Base-by-base conservation (phyloP, 2,329 filamentous ascomycete species). In the Nemania sp. region DNA sequence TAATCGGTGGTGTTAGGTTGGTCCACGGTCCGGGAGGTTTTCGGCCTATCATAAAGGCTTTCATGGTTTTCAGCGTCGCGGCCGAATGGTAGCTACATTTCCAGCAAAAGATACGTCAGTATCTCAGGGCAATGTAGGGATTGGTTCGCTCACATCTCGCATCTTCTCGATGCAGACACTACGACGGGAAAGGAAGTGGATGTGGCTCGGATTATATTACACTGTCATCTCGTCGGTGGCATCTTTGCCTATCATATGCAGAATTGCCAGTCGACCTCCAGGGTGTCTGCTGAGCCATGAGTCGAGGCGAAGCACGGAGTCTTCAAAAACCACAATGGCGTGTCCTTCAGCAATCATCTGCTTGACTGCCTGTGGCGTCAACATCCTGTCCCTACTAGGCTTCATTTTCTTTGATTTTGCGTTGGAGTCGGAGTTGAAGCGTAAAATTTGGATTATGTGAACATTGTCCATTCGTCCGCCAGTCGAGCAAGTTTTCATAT, bases 201-300 rank as follows among this genome's bases (percentile, higher is more conserved):
- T n/a, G 15, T n/a, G 5, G 20, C 29, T 24, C 52, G 62, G 54
- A 41, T 47, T n/a, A 45, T 77, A 70, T 81, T 84, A 88, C 86
- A 83, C 84, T 70, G 85, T 85, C 73, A 88, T 88, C 74, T 89
- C 86, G 73, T 88, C 85, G 22, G 86, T 87, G 26, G 87, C 86
- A 78, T 89, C 87, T 76, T 82, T 82, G 63, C 87, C 87, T 3
- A 88, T 84, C 86, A 88, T 89, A 79, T 90, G 88, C 70, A 86
- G 75, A 68, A 90, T 88, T 22, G 87, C 86, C 27, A 90, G 79
- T 15, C 81, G 79, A 35, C 88, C 88, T 22, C 88, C 88, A 0
- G 88, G 88, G 73, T 90, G 88, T 64, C 79, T 83, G 62, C 84
- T 76, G 71, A 89, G 82, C 88, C 88, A 90, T 51, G 80, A 79